These are phyloP conservation scores for Exsudoporus floridanus DNA, from an alignment of 1,284 basidiomycete genomes.

Conservation along the genomic window DNA sequence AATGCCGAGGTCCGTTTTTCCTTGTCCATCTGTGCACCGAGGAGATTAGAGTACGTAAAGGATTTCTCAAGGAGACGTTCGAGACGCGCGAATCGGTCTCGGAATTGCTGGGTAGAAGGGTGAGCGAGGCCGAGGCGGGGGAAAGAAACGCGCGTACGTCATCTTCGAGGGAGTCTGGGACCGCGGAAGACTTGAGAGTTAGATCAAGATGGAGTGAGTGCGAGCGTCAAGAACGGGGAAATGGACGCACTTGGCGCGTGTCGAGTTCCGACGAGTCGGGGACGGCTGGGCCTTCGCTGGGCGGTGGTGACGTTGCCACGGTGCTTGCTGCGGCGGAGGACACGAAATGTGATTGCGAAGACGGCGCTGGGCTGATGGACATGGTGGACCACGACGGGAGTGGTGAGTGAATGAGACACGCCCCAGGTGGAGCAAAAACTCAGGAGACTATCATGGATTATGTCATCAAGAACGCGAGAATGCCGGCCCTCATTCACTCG, in stretches of 20 bases:
- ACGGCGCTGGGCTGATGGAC: constrained; percentile 26
- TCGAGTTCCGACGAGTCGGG: constrained; percentile 1
- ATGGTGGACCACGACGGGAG: constrained; percentile 12
- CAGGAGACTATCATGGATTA: constrained; percentile 10
- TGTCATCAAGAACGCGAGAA: constrained; percentile 25
- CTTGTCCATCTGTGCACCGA: constrained; percentile 66
- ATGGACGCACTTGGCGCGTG: constrained; percentile 7
- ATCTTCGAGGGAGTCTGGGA: constrained; percentile 17
- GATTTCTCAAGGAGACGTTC: constrained; percentile 64
- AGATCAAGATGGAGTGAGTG: background rate
- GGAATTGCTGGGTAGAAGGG: constrained; percentile 41
- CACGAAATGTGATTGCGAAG: constrained; percentile 13
- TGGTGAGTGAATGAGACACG: background rate
- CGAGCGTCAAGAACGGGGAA: background rate
- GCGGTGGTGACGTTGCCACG: constrained; percentile 31
- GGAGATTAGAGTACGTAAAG: constrained; percentile 55
- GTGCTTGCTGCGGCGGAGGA: constrained; percentile 29
- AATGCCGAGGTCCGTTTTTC: constrained; percentile 38
- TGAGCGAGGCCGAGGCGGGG: background rate
- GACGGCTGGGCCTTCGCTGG: constrained; percentile 1
- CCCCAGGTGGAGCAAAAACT: background rate
- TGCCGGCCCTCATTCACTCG: constrained; percentile 17
- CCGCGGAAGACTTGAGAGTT: constrained; percentile 13
- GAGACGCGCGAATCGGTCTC: constrained; percentile 49
- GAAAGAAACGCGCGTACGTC: constrained; percentile 11